phyloP scores from a whole-genome alignment of 2,329 filamentous ascomycete species.

The Ceratocystis cubensis region DNA sequence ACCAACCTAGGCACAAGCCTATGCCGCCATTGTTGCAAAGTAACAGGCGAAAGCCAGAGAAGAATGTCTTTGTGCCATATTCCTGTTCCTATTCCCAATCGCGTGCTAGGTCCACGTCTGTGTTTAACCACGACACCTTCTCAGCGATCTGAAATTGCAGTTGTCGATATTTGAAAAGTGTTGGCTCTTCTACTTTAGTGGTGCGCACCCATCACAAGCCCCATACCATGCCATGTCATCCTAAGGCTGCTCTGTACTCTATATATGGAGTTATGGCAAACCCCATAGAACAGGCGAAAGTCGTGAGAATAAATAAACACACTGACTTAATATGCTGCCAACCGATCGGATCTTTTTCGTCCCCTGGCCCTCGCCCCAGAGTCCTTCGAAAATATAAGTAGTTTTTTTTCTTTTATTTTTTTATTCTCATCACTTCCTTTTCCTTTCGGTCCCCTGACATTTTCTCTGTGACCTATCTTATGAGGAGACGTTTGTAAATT shows the following conservation, averaged over 20 bases:
- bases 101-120: neutral
- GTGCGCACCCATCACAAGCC: too few species aligned
- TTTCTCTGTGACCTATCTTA: neutral
- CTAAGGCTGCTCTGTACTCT: too few species aligned
- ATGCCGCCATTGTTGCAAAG: too few species aligned
- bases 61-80: conserved; percentile 7
- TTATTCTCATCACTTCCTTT: neutral
- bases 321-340: conserved; percentile 2
- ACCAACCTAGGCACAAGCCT: too few species aligned
- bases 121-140: neutral
- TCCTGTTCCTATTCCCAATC: neutral
- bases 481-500: neutral
- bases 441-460: conserved; percentile 6
- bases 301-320: neutral
- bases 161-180: too few species aligned
- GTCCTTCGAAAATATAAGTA: neutral
- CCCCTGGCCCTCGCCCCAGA: conserved; percentile 3
- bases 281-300: neutral
- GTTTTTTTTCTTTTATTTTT: neutral
- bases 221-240: too few species aligned
- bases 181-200: too few species aligned
- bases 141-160: neutral
- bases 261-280: neutral
- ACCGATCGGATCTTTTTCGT: conserved; percentile 13
- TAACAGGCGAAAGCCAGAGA: neutral